A percentile compares a stretch with the other conserved stretches of the same genome.
phyloP scores from a whole-genome alignment of 495 filamentous ascomycete species.

The Aspergillus avenaceus region DNA sequence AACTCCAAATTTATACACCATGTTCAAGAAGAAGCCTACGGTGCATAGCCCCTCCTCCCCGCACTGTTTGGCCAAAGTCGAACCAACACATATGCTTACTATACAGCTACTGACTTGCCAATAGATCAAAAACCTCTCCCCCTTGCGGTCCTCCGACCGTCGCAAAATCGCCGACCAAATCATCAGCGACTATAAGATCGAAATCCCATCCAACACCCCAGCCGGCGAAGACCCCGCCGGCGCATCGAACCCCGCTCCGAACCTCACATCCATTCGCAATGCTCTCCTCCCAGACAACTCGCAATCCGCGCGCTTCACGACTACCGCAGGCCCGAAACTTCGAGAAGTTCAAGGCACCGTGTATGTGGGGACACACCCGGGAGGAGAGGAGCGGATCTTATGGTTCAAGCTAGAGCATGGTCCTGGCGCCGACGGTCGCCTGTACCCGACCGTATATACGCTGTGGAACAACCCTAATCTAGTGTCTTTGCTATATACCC shows the following conservation, averaged over 20 bases:
- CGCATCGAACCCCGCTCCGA: slow-evolving; percentile 32
- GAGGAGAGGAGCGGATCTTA: slow-evolving; percentile 59
- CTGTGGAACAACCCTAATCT: slow-evolving; percentile 62
- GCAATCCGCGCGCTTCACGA: slow-evolving; percentile 63
- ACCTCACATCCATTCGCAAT: slow-evolving; percentile 53
- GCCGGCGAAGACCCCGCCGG: slow-evolving; percentile 33
- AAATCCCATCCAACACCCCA: slow-evolving; percentile 32
- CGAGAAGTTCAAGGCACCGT: slow-evolving; percentile 61
- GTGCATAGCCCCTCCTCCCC: slow-evolving; percentile 38
- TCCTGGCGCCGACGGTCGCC: slow-evolving; percentile 37
- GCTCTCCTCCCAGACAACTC: slow-evolving; percentile 62
- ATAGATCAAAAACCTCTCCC: slow-evolving; percentile 66
- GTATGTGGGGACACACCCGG: slow-evolving; percentile 57
- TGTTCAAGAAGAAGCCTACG: slow-evolving; percentile 81
- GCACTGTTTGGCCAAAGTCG: slow-evolving; percentile 22
- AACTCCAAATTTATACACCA: too few relatives aligned
- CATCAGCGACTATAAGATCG: slow-evolving; percentile 57
- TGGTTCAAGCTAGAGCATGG: slow-evolving; percentile 68
- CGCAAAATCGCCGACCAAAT: slow-evolving; percentile 68
- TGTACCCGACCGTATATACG: slow-evolving; percentile 69
- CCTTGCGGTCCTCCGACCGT: slow-evolving; percentile 67
- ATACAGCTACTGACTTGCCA: slow-evolving; percentile 2
- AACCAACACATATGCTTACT: too few relatives aligned
- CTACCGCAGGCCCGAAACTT: slow-evolving; percentile 62
- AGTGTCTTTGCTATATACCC: slow-evolving; percentile 61